A percentile compares a stretch with the other conserved stretches of the same genome.
phyloP scores from a whole-genome alignment of 2,329 filamentous ascomycete genomes.

The Aspergillus alliaceus region DNA sequence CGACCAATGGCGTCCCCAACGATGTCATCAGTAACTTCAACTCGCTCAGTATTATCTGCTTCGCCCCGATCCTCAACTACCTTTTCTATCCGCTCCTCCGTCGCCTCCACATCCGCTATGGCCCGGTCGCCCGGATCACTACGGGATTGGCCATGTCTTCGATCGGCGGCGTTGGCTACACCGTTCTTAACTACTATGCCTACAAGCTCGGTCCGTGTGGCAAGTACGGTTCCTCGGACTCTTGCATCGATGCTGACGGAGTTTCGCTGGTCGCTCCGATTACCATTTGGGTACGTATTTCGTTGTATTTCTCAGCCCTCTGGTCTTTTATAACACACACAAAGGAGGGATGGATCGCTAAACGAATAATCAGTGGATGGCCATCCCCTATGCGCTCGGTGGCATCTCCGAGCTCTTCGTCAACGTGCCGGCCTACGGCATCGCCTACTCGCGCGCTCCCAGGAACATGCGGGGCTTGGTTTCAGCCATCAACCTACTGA shows the following conservation, averaged over 20 bases:
- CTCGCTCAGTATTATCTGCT: neutral
- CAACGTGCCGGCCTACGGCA: neutral
- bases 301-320: no score
- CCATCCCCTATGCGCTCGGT: neutral
- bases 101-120: neutral
- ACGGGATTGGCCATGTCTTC: neutral
- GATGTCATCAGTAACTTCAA: neutral
- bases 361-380: neutral
- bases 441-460: neutral
- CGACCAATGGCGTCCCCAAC: neutral
- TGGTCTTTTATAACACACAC: no score
- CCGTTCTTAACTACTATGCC: neutral
- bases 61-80: neutral
- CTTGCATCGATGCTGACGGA: neutral
- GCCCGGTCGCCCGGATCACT: neutral
- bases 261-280: neutral
- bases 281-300: neutral
- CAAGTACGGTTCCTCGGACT: neutral
- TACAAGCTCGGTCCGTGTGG: neutral
- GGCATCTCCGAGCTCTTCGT: neutral
- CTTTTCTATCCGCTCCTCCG: neutral
- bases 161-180: neutral
- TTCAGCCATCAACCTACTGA: neutral
- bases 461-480: neutral
- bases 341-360: neutral